Evolutionary conservation across 371 early-diverging fungal genomes (phyloP), one percentile per base, ranked within the genome.

Genomic region (Lichtheimia corymbifera): DNA sequence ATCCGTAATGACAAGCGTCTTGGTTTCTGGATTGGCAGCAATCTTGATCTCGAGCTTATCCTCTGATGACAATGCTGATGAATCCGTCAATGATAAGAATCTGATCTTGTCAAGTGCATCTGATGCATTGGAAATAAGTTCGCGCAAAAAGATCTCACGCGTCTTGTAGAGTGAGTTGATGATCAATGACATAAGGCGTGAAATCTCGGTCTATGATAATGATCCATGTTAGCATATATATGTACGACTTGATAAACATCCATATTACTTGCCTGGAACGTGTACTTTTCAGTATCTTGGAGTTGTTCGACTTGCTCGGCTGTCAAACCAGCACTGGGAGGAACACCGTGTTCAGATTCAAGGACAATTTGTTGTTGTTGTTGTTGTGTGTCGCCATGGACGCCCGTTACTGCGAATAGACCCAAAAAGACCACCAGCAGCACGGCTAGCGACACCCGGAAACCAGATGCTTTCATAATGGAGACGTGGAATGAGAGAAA

Each of bases 91-190:
- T 13, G 92, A 79, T 50, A 84, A 49, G 68, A 90, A 91, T 13
- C 95, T 85, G 58, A 96, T 89, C 86, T 99, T 99, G 82, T 97
- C 96, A 42, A 94, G 74, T 0, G 99, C 98, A 77, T 99, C 99
- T 4, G 94, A 91, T 6, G 93, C 93, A 75, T 99, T 99, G 15
- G 96, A 95, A 51, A 98, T 92, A n/a, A 97, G 76, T 74, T 99
- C 99, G 53, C 99, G 88, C 61, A 99, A 77, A 67, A 97, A 97
- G 65, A 95, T 92, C 63, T 97, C 97, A 49, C 84, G 84, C 25
- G 81, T 82, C 70, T 93, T 93, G 84, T 95, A 94, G 5, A 94
- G 72, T 5, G 89, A 88, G 74, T 93, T 90, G 84, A 93, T 95
- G 59, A 99, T 94, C 63, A 96, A 82, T 62, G 87, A 87, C 94